These are phyloP conservation scores for Antrodiella citrinella DNA, from an alignment of 768 basidiomycete genomes.

Conservation along the genomic window DNA sequence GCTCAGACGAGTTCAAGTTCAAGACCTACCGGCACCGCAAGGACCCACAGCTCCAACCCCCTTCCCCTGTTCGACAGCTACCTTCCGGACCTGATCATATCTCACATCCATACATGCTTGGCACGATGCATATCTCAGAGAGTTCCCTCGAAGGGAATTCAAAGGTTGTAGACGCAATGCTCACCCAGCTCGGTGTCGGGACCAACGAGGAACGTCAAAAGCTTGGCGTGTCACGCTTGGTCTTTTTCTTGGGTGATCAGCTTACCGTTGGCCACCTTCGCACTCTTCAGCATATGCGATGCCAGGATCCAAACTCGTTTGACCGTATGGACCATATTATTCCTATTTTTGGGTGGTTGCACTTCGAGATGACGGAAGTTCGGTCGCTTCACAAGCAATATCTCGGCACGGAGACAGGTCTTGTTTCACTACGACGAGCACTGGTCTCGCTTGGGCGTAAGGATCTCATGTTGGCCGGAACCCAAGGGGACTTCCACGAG, in stretches of 20 bases:
- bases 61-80: conserved; percentile 7
- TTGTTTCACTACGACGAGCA: too few relatives aligned
- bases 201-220: not conserved
- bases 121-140: conserved; percentile 6
- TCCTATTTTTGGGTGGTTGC: conserved; percentile 40
- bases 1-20: conserved; percentile 5
- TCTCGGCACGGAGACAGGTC: conserved; percentile 21
- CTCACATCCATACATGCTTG: conserved; percentile 4
- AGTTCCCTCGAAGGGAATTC: conserved; percentile 8
- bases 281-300: conserved; percentile 26
- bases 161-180: conserved; percentile 11
- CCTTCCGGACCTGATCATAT: conserved; percentile 6
- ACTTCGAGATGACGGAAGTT: conserved; percentile 31
- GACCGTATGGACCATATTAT: conserved; percentile 26
- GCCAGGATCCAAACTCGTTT: conserved; percentile 29
- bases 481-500: conserved; percentile 6
- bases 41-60: not conserved
- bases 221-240: conserved; percentile 14
- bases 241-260: conserved; percentile 30
- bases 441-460: too few relatives aligned
- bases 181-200: conserved; percentile 7
- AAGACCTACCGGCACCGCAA: conserved; percentile 7
- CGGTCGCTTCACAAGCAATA: conserved; percentile 36
- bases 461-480: conserved; percentile 15
- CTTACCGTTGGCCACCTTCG: conserved; percentile 31